Evolutionary conservation across 257 asterid genomes (phyloP).

Genomic region (Ilex aquifolium): DNA sequence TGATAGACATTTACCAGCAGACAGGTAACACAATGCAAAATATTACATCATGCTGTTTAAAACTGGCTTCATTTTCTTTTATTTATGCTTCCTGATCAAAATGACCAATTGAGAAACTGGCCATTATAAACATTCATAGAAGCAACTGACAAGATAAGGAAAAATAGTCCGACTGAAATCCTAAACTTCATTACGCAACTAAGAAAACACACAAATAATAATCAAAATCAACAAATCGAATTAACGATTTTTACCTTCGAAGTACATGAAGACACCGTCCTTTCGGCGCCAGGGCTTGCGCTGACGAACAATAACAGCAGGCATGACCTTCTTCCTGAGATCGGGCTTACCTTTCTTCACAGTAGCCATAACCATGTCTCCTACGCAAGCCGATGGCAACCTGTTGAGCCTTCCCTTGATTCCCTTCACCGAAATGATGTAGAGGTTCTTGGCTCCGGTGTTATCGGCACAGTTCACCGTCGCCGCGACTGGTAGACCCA

Average conservation of each 20-base stretch:
- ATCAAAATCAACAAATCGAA: too few species aligned
- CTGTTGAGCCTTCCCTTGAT: conserved; percentile 58
- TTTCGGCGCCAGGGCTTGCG: conserved; percentile 84
- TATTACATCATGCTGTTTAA: conserved; percentile 1
- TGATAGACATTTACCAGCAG: conserved; percentile 1
- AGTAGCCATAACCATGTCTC: conserved; percentile 73
- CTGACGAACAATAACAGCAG: conserved; percentile 72
- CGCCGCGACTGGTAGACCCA: conserved; percentile 70
- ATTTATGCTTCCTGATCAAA: background rate
- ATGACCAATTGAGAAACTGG: background rate
- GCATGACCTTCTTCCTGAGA: conserved; percentile 74
- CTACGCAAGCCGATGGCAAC: conserved; percentile 62
- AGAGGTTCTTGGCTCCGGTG: conserved; percentile 63
- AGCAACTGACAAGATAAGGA: background rate
- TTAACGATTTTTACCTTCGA: conserved; percentile 29
- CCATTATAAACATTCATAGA: background rate
- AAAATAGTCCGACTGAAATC: too few species aligned
- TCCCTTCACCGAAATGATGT: conserved; percentile 65
- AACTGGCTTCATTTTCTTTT: background rate
- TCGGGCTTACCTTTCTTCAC: conserved; percentile 72
- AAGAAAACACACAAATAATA: too few species aligned
- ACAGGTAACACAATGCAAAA: conserved; percentile 4
- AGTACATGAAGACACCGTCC: conserved; percentile 74
- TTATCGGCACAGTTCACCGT: conserved; percentile 67
- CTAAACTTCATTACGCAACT: too few species aligned